Evolutionary conservation across 2,329 filamentous ascomycete genomes (phyloP), one percentile per base, ranked within the genome.

Genomic region (Albifimbria verrucaria): DNA sequence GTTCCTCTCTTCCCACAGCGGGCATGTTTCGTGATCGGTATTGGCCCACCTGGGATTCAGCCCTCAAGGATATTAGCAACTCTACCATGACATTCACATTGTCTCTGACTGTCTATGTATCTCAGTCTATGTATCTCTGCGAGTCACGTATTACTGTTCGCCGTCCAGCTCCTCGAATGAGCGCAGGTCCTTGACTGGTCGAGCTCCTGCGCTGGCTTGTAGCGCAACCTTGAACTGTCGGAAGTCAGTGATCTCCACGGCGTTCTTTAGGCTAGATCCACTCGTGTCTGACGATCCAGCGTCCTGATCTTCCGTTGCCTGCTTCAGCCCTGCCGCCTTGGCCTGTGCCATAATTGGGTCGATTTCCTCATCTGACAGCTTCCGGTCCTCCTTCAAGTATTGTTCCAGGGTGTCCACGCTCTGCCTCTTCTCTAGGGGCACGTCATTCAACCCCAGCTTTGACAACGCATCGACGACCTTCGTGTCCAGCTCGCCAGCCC

Each of bases 141-240:
- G 15, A n/a, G n/a, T n/a, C n/a, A n/a, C n/a, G 18, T n/a, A n/a
- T 12, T 53, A 93, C 53, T 97, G 78, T 75, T 97, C 97, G 15
- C 89, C 75, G 57, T 90, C 90, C 55, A 87, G 77, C 55, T 97
- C 93, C 68, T 96, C 89, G 70, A 93, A 97, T 64, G 92, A 89
- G 56, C 80, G 87, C 52, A 97, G 70, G 59, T 94, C 88, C 65
- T 82, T 86, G 25, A 89, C 82, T 0, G 92, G 83, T 56, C 79
- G 79, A 2, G 92, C 84, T 1, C 90, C 93, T 21, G 81, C 78
- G 57, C 86, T 94, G 24, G 90, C 81, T 54, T 82, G 76, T 62
- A 97, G 77, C 15, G 83, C 78, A 1, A 89, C 85, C 78, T 94
- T 96, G 80, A 88, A 97, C 25, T 82, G 80, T 55, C 88, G 80